Conservation (phyloP, 768 basidiomycete genomes). For the Mycena haematopus region DNA sequence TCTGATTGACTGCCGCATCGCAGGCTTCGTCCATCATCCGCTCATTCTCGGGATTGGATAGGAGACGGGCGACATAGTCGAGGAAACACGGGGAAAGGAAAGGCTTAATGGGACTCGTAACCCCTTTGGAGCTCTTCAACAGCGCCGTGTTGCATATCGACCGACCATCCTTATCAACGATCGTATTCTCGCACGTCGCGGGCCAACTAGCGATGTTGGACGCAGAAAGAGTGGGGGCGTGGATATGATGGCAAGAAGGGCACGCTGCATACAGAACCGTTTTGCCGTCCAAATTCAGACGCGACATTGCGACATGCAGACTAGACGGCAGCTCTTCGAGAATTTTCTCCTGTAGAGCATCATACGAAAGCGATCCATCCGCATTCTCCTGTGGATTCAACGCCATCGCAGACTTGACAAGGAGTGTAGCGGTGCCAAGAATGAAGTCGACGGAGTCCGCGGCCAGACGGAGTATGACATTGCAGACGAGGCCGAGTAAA, state of each 20-base stretch:
- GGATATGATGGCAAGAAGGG: conserved; percentile 24
- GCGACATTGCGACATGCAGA: conserved; percentile 7
- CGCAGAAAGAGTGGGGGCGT: not conserved
- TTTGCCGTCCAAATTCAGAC: conserved; percentile 19
- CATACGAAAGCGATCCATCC: not conserved
- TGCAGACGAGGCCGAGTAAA: conserved; percentile 16
- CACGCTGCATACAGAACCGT: conserved; percentile 18
- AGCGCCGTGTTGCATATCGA: not conserved
- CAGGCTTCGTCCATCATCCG: conserved; percentile 12
- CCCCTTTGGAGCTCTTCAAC: not conserved
- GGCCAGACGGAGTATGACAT: conserved; percentile 16
- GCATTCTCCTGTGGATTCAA: not conserved
- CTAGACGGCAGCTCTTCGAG: conserved; percentile 18
- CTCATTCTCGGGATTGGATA: conserved; percentile 25
- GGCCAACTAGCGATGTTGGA: not conserved
- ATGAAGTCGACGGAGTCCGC: conserved; percentile 4
- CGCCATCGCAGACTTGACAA: conserved; percentile 17
- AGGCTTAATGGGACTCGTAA: conserved; percentile 26
- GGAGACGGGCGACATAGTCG: conserved; percentile 31
- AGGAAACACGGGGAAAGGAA: conserved; percentile 28
- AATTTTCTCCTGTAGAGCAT: conserved; percentile 15
- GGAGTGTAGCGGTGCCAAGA: not conserved
- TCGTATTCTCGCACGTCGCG: not conserved
- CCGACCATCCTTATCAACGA: not conserved
- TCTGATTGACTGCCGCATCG: conserved; percentile 7